phyloP scores from a whole-genome alignment of 345 rosid genomes.

The Hibiscus trionum region DNA sequence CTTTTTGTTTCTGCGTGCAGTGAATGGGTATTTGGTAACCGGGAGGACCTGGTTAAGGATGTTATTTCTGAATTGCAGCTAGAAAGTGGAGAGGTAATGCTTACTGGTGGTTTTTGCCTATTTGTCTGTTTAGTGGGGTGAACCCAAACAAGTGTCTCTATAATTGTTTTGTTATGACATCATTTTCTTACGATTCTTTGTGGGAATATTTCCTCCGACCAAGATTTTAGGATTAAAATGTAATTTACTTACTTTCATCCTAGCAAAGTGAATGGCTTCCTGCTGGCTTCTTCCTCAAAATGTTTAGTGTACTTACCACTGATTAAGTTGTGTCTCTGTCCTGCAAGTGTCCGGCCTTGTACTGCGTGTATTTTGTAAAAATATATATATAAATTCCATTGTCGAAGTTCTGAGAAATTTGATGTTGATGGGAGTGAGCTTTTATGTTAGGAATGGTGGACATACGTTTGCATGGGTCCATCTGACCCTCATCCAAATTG shows the following conservation, averaged over 20 bases:
- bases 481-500: slow-evolving; percentile 98
- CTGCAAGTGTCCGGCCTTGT: background rate
- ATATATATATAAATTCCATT: background rate
- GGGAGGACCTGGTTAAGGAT: slow-evolving; percentile 93
- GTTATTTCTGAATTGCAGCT: slow-evolving; percentile 63
- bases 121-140: background rate
- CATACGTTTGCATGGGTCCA: slow-evolving; percentile 96
- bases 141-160: background rate
- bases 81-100: slow-evolving; percentile 70
- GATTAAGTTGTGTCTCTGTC: background rate
- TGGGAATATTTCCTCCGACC: background rate
- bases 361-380: background rate
- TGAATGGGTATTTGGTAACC: slow-evolving; percentile 95
- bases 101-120: background rate
- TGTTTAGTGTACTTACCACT: background rate
- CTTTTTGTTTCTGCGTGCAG: slow-evolving; percentile 32
- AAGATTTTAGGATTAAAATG: background rate
- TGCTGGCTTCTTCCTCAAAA: background rate
- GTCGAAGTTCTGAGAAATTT: background rate
- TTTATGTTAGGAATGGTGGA: slow-evolving; percentile 81
- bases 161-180: background rate
- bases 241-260: background rate
- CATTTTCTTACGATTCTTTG: background rate
- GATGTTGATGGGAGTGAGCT: slow-evolving; percentile 7
- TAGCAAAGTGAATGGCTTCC: background rate